Evolutionary conservation across 768 basidiomycete genomes (phyloP), one percentile per base, ranked within the genome.

Genomic region (Candolleomyces aberdarensis): DNA sequence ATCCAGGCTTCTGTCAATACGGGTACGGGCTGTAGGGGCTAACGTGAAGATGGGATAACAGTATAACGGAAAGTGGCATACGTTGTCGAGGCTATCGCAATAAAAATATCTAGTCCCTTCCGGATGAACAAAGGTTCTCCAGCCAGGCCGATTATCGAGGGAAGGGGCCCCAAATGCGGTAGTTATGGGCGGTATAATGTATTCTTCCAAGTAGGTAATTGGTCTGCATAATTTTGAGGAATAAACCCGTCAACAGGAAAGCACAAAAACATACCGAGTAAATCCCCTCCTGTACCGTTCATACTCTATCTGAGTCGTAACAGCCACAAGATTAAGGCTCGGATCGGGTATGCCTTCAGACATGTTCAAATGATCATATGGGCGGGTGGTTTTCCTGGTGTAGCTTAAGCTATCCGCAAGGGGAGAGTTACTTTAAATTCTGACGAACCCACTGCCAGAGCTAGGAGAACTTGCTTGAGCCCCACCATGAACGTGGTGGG

Each of bases 1-100:
- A 74, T 50, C 48, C 71, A 62, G 13, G 68, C 71, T 32, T 74
- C 71, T 1, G 72, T 74, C 13, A 72, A 46, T 26, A 73, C 44
- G 0, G 63, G 57, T 14, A 64, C 46, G 7, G 39, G 29, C 67
- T 65, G 31, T 60, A 29, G 59, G 48, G 47, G 14, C 14, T 8
- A 32, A 36, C 29, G 15, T 15, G 31, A n/a, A 43, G 7, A 36
- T 8, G 13, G 55, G 19, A 40, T n/a, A 13, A 14, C 8, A 19
- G 4, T 9, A 20, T 20, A 3, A 20, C 36, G n/a, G 19, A 20
- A 20, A 36, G 43, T 6, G 31, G 14, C 31, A 7, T n/a, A 56
- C 54, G n/a, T 57, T 11, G 56, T 70, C 70, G 40, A 61, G 52
- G n/a, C 59, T 47, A 22, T 49, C 39, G 54, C 67, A 55, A 54